phyloP scores from a whole-genome alignment of 2,329 filamentous ascomycete species.

The Lasiodiplodia citricola region DNA sequence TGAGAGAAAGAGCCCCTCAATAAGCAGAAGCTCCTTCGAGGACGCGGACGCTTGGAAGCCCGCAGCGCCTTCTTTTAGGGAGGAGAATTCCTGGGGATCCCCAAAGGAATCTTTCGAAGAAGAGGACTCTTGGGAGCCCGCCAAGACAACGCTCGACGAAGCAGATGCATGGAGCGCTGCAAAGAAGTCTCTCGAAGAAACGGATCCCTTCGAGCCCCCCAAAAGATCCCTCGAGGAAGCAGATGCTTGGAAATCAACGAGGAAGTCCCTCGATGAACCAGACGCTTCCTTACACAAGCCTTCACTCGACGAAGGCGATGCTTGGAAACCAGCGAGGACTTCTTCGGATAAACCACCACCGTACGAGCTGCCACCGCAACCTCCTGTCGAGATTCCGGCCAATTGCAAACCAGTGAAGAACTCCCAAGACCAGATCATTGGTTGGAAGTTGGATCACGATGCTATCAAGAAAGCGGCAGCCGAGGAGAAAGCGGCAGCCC shows the following conservation, averaged over 20 bases:
- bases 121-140: background rate
- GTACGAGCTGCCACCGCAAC: background rate
- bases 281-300: background rate
- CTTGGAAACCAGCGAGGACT: background rate
- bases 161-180: background rate
- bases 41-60: background rate
- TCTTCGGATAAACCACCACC: background rate
- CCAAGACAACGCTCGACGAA: background rate
- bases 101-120: conserved; percentile 3
- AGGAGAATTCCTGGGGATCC: background rate
- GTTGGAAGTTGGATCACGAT: background rate
- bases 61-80: background rate
- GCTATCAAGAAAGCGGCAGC: background rate
- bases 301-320: background rate
- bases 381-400: background rate
- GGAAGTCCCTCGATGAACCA: background rate
- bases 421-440: conserved; percentile 1
- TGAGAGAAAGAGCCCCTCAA: background rate
- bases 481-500: background rate
- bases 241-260: conserved; percentile 5
- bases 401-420: background rate
- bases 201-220: background rate
- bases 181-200: background rate
- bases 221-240: conserved; percentile 1
- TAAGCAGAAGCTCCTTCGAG: background rate